Base-by-base conservation (phyloP, 306 rosid species). In the Dryas octopetala region DNA sequence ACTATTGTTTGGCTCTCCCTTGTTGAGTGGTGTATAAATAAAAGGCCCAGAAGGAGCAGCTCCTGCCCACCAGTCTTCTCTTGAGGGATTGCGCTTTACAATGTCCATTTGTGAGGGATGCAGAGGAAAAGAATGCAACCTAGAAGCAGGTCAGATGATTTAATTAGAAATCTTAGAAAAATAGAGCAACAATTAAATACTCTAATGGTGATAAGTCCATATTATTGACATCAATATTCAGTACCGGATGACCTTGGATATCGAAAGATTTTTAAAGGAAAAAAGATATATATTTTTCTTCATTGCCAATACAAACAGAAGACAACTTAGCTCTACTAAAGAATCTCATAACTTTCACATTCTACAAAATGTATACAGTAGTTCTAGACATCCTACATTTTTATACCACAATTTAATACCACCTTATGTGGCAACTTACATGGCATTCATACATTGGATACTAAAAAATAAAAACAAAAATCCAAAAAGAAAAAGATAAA, bases 31-130 rank as follows among this genome's bases (percentile, higher is more conserved):
- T 8, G 98, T 92, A 77, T 95, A 95, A 71, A 95, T 95, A 85
- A 95, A 95, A 73, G 99, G 99, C 38, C 99, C 97, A 50, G 99
- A 84, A 75, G 96, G 89, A 64, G 97, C 97, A 76, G 96, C 74
- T 80, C 96, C 96, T 32, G 91, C 92, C 97, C 99, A 95, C 98
- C 99, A 95, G 77, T 95, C 97, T 89, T 85, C 96, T 84, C 93
- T 89, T n/a, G 88, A 88, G 4, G 90, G 84, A 82, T 87, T 92
- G 69, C 97, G 92, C 88, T 95, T 95, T 66, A 95, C 87, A 75
- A 95, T 95, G 86, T 92, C 97, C 87, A 92, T 80, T 82, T 92
- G 98, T 53, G 86, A 83, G 67, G 92, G 87, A 68, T 87, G 98
- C 80, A 88, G 87, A 73, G 99, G 99, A 86, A 92, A 88, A 40